Base-by-base conservation (phyloP, 2,329 filamentous ascomycete species). In the Paraphaeosphaeria minitans region DNA sequence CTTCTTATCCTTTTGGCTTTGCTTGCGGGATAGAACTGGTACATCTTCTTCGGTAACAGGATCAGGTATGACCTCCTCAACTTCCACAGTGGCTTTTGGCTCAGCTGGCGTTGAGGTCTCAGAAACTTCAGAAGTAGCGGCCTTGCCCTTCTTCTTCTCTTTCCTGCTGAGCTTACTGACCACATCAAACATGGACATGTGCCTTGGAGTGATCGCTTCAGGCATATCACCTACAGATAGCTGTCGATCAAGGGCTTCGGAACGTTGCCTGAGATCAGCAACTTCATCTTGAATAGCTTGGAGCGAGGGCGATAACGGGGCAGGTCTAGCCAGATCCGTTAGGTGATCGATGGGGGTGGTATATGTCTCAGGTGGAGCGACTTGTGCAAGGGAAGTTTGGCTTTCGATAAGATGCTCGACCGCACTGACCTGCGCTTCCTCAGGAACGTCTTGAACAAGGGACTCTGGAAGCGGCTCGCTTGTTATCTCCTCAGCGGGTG, bases 81-180 rank as follows among this genome's bases (percentile, higher is more conserved):
- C 67, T 57, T 70, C 68, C 47, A 66, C 62, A 57, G 54, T 57
- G 64, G 51, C 22, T 39, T 66, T 56, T 47, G 59, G 27, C 55
- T 67, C 58, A n/a, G 62, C 60, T 56, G 71, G 70, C 59, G 70
- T 72, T 56, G 62, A 63, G 4, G 66, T 60, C 14, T 66, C 62
- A 45, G 65, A 59, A 37, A 22, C 49, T 24, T 69, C 64, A 53
- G 68, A 50, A 42, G 61, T 46, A 42, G n/a, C 60, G 42, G 52
- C 43, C 35, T 67, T 69, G 41, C 56, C 53, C 53, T 70, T 71
- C 53, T 67, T 73, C 61, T 72, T 71, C 35, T 70, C 61, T 48
- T 74, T 69, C 54, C 71, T 72, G 60, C 58, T 66, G 33, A 73
- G 61, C 50, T 68, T 68, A 29, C 58, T 62, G 16, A 72, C 69